These are phyloP conservation scores for Mucor velutinosus DNA, from an alignment of 371 early-diverging fungal species.

Conservation along the genomic window DNA sequence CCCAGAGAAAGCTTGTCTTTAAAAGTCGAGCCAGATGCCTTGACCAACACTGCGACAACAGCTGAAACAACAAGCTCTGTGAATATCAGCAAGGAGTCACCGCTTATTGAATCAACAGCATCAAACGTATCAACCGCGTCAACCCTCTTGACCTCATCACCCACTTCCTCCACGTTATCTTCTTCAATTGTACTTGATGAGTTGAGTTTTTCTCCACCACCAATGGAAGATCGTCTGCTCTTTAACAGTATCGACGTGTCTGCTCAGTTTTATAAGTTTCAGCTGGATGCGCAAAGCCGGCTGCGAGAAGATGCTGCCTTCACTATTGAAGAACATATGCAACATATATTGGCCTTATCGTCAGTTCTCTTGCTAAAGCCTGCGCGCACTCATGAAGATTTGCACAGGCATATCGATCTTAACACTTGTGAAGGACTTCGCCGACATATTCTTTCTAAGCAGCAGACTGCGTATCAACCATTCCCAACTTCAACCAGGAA, in stretches of 20 bases:
- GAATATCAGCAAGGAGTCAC: too few species aligned
- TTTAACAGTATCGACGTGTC: neutral
- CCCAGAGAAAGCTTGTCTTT: too few species aligned
- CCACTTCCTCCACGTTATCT: too few species aligned
- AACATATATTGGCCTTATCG: slow-evolving; percentile 11
- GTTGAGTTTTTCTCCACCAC: too few species aligned
- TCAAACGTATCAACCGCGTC: too few species aligned
- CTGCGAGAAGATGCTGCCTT: slow-evolving; percentile 8
- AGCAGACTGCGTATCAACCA: slow-evolving; percentile 5
- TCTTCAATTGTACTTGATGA: too few species aligned
- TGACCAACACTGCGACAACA: too few species aligned
- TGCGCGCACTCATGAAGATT: slow-evolving; percentile 8
- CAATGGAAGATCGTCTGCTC: neutral
- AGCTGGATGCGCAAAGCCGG: slow-evolving; percentile 12
- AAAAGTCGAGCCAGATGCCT: too few species aligned
- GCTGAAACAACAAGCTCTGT: too few species aligned
- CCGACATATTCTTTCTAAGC: slow-evolving; percentile 4
- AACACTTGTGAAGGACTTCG: slow-evolving; percentile 6
- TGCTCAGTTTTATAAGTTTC: neutral
- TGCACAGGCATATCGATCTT: slow-evolving; percentile 12
- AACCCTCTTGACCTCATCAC: too few species aligned
- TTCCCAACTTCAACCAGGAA: slow-evolving; percentile 10
- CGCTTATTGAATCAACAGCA: too few species aligned
- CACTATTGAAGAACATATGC: slow-evolving; percentile 13
- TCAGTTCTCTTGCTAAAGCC: slow-evolving; percentile 12